Conservation (phyloP, 2,329 filamentous ascomycete species). For the Arthrobotrys musiformis region DNA sequence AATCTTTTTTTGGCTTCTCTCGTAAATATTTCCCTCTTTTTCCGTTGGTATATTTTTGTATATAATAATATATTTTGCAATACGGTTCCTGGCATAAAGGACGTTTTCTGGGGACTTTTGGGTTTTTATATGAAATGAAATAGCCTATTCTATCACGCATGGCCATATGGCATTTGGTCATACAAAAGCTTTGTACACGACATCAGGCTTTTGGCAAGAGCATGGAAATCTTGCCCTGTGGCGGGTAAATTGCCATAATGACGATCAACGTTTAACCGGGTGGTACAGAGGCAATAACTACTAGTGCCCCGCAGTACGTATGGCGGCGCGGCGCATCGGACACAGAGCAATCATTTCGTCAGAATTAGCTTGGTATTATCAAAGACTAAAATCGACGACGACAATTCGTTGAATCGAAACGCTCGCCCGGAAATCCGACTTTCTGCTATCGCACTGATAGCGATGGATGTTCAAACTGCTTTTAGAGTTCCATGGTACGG, state of each 20-base stretch:
- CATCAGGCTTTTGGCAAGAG: background rate
- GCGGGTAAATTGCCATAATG: slow-evolving; percentile 26
- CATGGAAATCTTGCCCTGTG: background rate
- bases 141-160: slow-evolving; percentile 35
- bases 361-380: slow-evolving; percentile 13
- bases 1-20: background rate
- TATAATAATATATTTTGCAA: slow-evolving; percentile 34
- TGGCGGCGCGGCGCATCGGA: slow-evolving; percentile 9
- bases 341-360: slow-evolving; percentile 12
- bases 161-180: background rate
- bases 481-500: slow-evolving; percentile 30
- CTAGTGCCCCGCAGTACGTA: slow-evolving; percentile 4
- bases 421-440: background rate
- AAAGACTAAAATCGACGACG: slow-evolving; percentile 3
- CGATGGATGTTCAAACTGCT: background rate
- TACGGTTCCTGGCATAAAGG: slow-evolving; percentile 1
- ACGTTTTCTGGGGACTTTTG: background rate
- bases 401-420: background rate
- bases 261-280: slow-evolving; percentile 13
- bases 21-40: slow-evolving; percentile 32
- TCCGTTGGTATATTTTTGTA: slow-evolving; percentile 29
- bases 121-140: slow-evolving; percentile 2
- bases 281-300: slow-evolving; percentile 14
- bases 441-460: slow-evolving; percentile 7
- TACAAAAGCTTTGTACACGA: background rate